Conservation (phyloP, 305 asterid species). For the Fraxinus albicans region DNA sequence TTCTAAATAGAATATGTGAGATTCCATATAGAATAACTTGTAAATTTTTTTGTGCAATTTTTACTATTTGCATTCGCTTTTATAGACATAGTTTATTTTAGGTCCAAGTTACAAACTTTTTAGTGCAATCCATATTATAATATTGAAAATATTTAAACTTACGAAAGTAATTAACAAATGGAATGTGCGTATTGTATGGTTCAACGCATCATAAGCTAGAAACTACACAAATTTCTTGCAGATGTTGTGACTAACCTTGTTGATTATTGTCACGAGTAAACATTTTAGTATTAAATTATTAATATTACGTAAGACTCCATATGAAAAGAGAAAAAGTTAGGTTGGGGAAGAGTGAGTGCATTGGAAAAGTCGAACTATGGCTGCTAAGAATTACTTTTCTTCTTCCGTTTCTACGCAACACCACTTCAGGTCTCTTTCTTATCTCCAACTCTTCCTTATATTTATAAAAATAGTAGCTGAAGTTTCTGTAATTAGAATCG, state of each 20-base stretch:
- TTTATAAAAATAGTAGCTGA: not conserved
- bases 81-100: not conserved
- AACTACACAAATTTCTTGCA: not conserved
- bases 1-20: not conserved
- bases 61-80: not conserved
- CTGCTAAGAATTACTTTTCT: not conserved
- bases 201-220: not conserved
- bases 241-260: not conserved
- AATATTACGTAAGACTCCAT: not conserved
- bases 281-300: not conserved
- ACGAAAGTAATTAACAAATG: not conserved
- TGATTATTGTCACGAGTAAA: not conserved
- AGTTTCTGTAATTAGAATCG: not conserved
- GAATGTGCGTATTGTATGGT: not conserved
- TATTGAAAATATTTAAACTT: not conserved
- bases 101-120: not conserved
- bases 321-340: not conserved
- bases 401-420: not conserved
- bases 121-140: not conserved
- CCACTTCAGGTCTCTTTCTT: not conserved
- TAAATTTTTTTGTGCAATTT: not conserved
- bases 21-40: not conserved
- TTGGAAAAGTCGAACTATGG: not conserved
- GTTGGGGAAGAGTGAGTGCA: not conserved
- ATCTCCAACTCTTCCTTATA: not conserved